Conservation (phyloP, 2,329 filamentous ascomycete genomes). For the Epichloe brachyelytri region DNA sequence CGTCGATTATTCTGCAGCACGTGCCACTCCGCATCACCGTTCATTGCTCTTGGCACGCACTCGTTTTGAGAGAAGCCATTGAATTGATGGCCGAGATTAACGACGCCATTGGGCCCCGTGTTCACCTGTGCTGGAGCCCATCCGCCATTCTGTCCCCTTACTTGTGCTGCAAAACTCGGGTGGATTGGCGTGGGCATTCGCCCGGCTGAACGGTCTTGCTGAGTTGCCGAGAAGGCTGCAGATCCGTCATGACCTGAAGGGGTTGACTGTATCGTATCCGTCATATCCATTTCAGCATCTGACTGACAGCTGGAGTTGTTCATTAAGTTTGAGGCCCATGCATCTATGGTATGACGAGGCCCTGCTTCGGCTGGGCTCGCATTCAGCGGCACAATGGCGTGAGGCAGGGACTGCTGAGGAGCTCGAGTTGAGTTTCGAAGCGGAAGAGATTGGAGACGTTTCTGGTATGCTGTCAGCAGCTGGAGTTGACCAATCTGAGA, state of each 20-base stretch:
- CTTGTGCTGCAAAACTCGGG: conserved; percentile 41
- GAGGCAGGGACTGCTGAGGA: conserved; percentile 17
- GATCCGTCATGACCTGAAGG: conserved; percentile 11
- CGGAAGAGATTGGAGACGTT: conserved; percentile 41
- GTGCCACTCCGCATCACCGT: conserved; percentile 34
- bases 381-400: conserved; percentile 27
- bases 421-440: conserved; percentile 31
- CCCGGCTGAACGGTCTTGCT: conserved; percentile 17
- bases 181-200: conserved; percentile 49
- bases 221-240: neutral
- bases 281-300: conserved; percentile 39
- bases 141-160: conserved; percentile 38
- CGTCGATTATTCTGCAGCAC: conserved; percentile 39
- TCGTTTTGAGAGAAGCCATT: conserved; percentile 27
- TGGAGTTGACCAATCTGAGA: neutral
- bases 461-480: conserved; percentile 24
- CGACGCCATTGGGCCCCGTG: conserved; percentile 21
- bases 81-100: conserved; percentile 28
- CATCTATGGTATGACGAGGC: conserved; percentile 18
- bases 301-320: conserved; percentile 9
- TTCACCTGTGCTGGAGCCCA: conserved; percentile 21
- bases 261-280: conserved; percentile 17
- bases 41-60: conserved; percentile 36
- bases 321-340: conserved; percentile 18
- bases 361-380: conserved; percentile 26